Evolutionary conservation across 2,329 filamentous ascomycete genomes (phyloP).

Genomic region (Ophiognomonia clavigignenti-juglandacearum): DNA sequence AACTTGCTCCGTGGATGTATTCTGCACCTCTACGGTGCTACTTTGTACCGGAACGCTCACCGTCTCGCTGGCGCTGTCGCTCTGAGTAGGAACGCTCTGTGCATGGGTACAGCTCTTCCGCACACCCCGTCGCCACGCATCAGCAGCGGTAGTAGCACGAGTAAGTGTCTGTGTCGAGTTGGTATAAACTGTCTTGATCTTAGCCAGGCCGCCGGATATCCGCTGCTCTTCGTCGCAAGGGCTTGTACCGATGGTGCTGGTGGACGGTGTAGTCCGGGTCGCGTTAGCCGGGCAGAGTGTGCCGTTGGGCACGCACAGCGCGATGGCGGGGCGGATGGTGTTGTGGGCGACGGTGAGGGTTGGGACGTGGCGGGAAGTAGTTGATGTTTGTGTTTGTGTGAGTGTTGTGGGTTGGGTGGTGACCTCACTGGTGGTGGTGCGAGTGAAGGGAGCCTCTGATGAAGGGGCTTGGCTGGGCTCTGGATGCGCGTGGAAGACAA

Average conservation of each 20-base stretch:
- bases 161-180: not conserved
- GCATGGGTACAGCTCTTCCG: too few species aligned
- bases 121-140: too few species aligned
- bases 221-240: not conserved
- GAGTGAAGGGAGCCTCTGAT: not conserved
- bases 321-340: not conserved
- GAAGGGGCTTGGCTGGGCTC: not conserved
- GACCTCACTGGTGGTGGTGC: not conserved
- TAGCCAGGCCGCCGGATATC: too few species aligned
- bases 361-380: not conserved
- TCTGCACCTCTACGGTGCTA: too few species aligned
- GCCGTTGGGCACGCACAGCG: not conserved
- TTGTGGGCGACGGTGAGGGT: not conserved
- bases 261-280: too few species aligned
- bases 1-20: too few species aligned
- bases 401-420: not conserved
- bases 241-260: not conserved
- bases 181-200: not conserved
- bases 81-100: not conserved
- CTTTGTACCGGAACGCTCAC: too few species aligned
- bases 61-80: too few species aligned
- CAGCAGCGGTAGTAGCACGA: too few species aligned
- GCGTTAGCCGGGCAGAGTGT: not conserved
- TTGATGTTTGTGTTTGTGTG: not conserved
- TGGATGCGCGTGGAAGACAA: not conserved